Conservation (phyloP, 495 filamentous ascomycete genomes). For the Lepidopterella palustris region DNA sequence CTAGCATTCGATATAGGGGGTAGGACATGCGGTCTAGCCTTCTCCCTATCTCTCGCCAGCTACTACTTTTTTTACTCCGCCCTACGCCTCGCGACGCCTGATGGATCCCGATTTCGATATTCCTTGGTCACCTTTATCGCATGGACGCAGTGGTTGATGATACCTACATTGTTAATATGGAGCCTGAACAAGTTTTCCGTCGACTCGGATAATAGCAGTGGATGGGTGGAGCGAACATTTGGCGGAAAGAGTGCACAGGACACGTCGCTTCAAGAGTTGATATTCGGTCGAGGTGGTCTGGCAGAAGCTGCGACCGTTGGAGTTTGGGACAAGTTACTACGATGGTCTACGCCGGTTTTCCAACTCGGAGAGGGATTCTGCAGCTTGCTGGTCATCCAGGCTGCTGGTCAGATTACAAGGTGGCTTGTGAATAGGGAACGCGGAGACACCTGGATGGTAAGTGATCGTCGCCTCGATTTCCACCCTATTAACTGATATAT, state of each 20-base stretch:
- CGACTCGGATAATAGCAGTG: constrained; percentile 61
- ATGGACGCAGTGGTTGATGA: constrained; percentile 72
- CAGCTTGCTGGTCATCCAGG: constrained; percentile 91
- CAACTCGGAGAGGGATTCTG: constrained; percentile 95
- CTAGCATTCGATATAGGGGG: constrained; percentile 97
- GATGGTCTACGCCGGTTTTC: constrained; percentile 92
- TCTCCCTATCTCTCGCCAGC: constrained; percentile 73
- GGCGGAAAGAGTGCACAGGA: constrained; percentile 57
- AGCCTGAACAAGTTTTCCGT: constrained; percentile 88
- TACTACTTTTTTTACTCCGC: constrained; percentile 88
- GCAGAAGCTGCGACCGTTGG: constrained; percentile 73
- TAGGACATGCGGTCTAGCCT: constrained; percentile 85
- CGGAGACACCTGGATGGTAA: constrained; percentile 95
- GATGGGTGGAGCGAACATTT: constrained; percentile 78
- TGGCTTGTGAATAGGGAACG: constrained; percentile 88
- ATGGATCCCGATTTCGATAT: constrained; percentile 64
- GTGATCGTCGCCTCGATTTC: constrained; percentile 30
- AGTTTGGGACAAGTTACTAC: constrained; percentile 79
- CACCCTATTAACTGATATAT: constrained; percentile 28
- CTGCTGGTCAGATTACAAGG: constrained; percentile 86
- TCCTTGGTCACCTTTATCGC: constrained; percentile 57
- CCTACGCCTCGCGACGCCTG: constrained; percentile 74
- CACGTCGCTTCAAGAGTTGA: constrained; percentile 66
- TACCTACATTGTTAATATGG: constrained; percentile 86
- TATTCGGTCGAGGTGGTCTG: constrained; percentile 74